Percentiles rank a stretch among this genome's conserved stretches.
Conservation (phyloP, 352 stramenopile genomes). For the Pseudoperonospora humuli region DNA sequence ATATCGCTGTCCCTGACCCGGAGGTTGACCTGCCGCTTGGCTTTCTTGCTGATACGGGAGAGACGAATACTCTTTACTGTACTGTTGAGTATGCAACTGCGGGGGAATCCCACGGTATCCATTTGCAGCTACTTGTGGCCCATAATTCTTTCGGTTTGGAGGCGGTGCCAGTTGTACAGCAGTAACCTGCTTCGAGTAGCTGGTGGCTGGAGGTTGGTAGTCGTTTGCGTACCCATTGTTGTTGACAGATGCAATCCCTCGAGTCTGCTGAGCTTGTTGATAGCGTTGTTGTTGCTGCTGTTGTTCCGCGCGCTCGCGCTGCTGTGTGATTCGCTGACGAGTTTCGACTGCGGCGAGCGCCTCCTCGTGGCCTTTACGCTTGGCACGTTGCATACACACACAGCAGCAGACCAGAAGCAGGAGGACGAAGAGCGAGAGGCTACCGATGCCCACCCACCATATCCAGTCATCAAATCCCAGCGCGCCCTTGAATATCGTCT, state of each 20-base stretch:
- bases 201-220: slow-evolving; percentile 21
- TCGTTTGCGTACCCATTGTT: slow-evolving; percentile 23
- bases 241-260: slow-evolving; percentile 11
- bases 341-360: slow-evolving; percentile 50
- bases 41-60: slow-evolving; percentile 15
- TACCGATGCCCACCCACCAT: slow-evolving; percentile 63
- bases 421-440: slow-evolving; percentile 54
- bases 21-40: slow-evolving; percentile 7
- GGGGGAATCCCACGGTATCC: slow-evolving; percentile 23
- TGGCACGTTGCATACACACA: slow-evolving; percentile 69
- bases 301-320: slow-evolving; percentile 25
- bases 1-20: too few relatives aligned
- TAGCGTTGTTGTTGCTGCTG: slow-evolving; percentile 41
- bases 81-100: slow-evolving; percentile 24
- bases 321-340: slow-evolving; percentile 39
- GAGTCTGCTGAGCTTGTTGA: slow-evolving; percentile 39
- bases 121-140: slow-evolving; percentile 39
- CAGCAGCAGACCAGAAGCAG: slow-evolving; percentile 65
- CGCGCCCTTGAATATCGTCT: slow-evolving; percentile 66
- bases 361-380: slow-evolving; percentile 69
- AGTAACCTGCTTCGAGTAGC: slow-evolving; percentile 28
- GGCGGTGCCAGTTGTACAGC: slow-evolving; percentile 17
- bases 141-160: slow-evolving; percentile 21
- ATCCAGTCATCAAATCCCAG: slow-evolving; percentile 73
- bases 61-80: slow-evolving; percentile 20